Percentiles rank a stretch among this genome's conserved stretches.
These are phyloP conservation scores for Populus hybrid DNA, from an alignment of 441 rosid species.

Conservation along the genomic window DNA sequence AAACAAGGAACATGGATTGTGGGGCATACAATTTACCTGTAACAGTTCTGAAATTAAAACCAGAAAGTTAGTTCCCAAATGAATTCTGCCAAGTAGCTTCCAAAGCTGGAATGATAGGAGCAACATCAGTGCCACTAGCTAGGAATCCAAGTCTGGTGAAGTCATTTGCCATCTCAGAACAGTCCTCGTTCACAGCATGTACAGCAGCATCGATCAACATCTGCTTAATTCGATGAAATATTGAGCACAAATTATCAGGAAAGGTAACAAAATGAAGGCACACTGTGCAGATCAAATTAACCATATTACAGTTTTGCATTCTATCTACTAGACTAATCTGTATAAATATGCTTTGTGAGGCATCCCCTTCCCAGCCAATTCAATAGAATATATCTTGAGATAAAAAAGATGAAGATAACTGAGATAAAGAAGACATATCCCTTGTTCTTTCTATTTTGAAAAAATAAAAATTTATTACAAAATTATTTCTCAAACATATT, in stretches of 20 bases:
- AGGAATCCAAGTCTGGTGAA: conserved; percentile 98
- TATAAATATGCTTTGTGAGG: too few relatives aligned
- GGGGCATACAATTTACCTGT: conserved; percentile 48
- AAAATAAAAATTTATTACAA: too few relatives aligned
- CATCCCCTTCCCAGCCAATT: too few relatives aligned
- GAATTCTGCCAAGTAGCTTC: conserved; percentile 99
- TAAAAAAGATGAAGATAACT: too few relatives aligned
- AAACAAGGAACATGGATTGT: background rate
- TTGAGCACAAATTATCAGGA: conserved; percentile 17
- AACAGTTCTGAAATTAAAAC: conserved; percentile 89
- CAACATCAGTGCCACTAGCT: conserved; percentile 83
- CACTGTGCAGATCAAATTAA: background rate
- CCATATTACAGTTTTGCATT: background rate
- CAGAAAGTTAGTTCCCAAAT: conserved; percentile 81
- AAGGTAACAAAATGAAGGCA: conserved; percentile 5
- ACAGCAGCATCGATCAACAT: conserved; percentile 93
- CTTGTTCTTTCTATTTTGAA: too few relatives aligned
- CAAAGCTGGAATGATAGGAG: conserved; percentile 89
- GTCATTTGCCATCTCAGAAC: conserved; percentile 95
- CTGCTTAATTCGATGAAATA: conserved; percentile 92
- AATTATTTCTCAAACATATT: too few relatives aligned
- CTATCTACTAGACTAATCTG: background rate
- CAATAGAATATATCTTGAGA: too few relatives aligned
- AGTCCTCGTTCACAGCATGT: conserved; percentile 96
- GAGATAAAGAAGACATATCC: too few relatives aligned